A percentile compares a stretch with the other conserved stretches of the same genome.
Evolutionary conservation across 2,329 filamentous ascomycete genomes (phyloP).

Genomic region (Huntiella bhutanensis): DNA sequence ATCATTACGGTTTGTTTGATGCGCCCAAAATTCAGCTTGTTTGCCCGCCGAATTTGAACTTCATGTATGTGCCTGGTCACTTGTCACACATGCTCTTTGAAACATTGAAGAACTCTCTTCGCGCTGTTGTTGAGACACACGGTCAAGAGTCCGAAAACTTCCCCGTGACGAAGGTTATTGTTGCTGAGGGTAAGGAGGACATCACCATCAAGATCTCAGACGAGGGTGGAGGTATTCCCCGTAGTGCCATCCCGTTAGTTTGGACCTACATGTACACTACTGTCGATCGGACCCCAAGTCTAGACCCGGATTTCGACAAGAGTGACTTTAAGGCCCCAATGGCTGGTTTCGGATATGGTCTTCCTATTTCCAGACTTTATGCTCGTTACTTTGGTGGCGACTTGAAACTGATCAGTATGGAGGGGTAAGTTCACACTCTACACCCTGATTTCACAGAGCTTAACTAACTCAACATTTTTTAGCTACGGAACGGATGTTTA

Average conservation of each 20-base stretch:
- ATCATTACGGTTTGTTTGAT: conserved; percentile 94
- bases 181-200: conserved; percentile 93
- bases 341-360: conserved; percentile 95
- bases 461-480: conserved; percentile 9
- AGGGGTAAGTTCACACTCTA: conserved; percentile 48
- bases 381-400: conserved; percentile 96
- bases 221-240: conserved; percentile 86
- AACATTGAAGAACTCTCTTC: conserved; percentile 93
- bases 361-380: conserved; percentile 86
- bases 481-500: conserved; percentile 98
- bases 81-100: conserved; percentile 99
- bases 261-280: conserved; percentile 99
- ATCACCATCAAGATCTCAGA: conserved; percentile 98
- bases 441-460: background rate
- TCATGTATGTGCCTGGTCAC: conserved; percentile 99
- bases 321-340: conserved; percentile 98
- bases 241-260: conserved; percentile 86
- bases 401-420: conserved; percentile 96
- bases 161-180: conserved; percentile 90
- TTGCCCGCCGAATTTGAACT: conserved; percentile 82
- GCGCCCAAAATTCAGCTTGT: conserved; percentile 92
- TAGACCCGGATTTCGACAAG: conserved; percentile 97
- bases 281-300: conserved; percentile 80
- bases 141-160: conserved; percentile 92
- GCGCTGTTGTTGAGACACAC: conserved; percentile 88